Conservation (phyloP, 2,329 filamentous ascomycete genomes). For the Coniochaeta sp. region DNA sequence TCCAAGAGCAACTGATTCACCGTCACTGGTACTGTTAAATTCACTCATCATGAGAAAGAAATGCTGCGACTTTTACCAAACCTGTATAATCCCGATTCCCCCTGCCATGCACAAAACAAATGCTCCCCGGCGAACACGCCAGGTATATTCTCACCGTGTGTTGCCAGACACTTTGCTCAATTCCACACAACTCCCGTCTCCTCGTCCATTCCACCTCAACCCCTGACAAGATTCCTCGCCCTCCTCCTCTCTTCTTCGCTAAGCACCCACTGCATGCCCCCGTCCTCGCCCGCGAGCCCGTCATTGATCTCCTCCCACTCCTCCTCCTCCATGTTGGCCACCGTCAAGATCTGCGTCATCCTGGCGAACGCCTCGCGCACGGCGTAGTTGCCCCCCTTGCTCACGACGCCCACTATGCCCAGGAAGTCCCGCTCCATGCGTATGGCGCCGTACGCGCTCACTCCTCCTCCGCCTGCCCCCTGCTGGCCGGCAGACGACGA, state of each 20-base stretch:
- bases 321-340: slow-evolving; percentile 92
- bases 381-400: slow-evolving; percentile 61
- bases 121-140: not conserved
- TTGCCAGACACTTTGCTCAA: not conserved
- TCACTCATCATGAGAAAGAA: not conserved
- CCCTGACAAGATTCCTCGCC: slow-evolving; percentile 60
- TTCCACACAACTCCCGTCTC: no score
- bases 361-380: slow-evolving; percentile 70
- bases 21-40: not conserved
- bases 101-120: not conserved
- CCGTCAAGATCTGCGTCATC: slow-evolving; percentile 73
- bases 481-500: not conserved
- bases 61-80: not conserved
- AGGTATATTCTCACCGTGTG: not conserved
- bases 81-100: not conserved
- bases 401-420: slow-evolving; percentile 62
- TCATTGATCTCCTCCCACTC: slow-evolving; percentile 75
- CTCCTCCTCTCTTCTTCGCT: slow-evolving; percentile 66
- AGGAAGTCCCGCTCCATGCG: slow-evolving; percentile 79
- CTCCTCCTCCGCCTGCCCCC: slow-evolving; percentile 42
- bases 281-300: slow-evolving; percentile 38
- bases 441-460: slow-evolving; percentile 75
- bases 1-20: not conserved
- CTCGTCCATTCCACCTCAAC: slow-evolving; percentile 1
- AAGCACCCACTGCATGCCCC: slow-evolving; percentile 65